Percentiles rank a stretch among this genome's conserved stretches.
phyloP scores from a whole-genome alignment of 306 rosid genomes.

The cucumber (Cucumis sativus) region DNA sequence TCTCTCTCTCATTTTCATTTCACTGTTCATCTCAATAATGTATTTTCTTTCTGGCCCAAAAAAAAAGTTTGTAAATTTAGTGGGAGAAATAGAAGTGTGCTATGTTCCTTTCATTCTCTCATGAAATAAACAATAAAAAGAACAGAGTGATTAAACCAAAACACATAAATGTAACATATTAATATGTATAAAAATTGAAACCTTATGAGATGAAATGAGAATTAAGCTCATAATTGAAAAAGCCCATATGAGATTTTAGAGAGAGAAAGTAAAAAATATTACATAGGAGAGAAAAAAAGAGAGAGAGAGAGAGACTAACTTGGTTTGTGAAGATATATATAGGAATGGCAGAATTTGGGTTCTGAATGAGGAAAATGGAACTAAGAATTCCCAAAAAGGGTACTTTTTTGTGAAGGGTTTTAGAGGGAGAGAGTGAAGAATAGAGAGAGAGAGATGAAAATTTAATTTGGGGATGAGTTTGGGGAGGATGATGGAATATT shows the following conservation, averaged over 20 bases:
- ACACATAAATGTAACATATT: not conserved
- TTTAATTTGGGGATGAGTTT: not conserved
- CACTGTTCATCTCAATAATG: constrained; percentile 5
- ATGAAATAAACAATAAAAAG: not conserved
- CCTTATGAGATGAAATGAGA: not conserved
- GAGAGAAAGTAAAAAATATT: not conserved
- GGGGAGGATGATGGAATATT: not conserved
- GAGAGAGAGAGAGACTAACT: constrained; percentile 1
- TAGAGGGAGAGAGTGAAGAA: not conserved
- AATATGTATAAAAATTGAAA: not conserved
- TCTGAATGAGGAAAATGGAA: not conserved
- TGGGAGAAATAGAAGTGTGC: constrained; percentile 3
- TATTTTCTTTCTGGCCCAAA: not conserved
- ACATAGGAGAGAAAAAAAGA: not conserved
- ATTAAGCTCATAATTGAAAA: not conserved
- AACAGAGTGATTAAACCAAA: not conserved
- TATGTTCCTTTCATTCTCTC: not conserved
- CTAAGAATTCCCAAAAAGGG: not conserved
- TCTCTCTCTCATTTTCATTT: not conserved
- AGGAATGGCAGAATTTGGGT: not conserved
- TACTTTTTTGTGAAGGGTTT: not conserved
- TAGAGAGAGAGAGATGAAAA: not conserved
- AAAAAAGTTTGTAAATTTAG: not conserved
- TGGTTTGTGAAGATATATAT: not conserved
- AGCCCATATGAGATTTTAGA: not conserved